These are phyloP conservation scores for Russula compacta DNA, from an alignment of 768 basidiomycete species.

Conservation along the genomic window DNA sequence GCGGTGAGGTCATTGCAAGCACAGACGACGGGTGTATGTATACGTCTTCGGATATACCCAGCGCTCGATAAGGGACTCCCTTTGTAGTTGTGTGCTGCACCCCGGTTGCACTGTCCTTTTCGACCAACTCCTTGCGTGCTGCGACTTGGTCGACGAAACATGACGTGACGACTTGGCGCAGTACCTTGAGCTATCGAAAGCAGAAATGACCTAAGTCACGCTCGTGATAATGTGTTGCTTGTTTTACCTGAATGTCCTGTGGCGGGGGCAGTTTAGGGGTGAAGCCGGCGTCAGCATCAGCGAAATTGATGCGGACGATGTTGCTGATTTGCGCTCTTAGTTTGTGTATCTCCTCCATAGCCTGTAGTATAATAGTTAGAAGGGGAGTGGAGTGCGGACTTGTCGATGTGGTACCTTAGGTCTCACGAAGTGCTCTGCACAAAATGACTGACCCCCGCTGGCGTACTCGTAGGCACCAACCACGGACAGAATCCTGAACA, in stretches of 20 bases:
- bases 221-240: not conserved
- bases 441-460: conserved; percentile 73
- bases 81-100: conserved; percentile 64
- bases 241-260: conserved; percentile 60
- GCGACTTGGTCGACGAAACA: conserved; percentile 96
- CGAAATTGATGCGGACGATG: conserved; percentile 76
- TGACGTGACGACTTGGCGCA: conserved; percentile 80
- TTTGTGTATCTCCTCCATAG: conserved; percentile 99
- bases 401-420: conserved; percentile 51
- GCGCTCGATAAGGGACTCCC: conserved; percentile 73
- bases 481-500: conserved; percentile 85
- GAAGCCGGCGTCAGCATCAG: conserved; percentile 51
- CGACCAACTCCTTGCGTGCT: conserved; percentile 74
- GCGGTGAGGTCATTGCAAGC: conserved; percentile 56
- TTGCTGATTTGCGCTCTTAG: conserved; percentile 79
- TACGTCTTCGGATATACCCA: conserved; percentile 78
- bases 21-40: conserved; percentile 90
- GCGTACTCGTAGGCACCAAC: conserved; percentile 95
- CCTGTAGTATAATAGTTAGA: conserved; percentile 36
- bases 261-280: conserved; percentile 66
- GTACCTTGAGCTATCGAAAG: conserved; percentile 62
- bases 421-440: conserved; percentile 81
- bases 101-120: conserved; percentile 48
- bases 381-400: not conserved
- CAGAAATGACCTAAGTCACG: not conserved